Percentiles rank a stretch among this genome's conserved stretches.
These are phyloP conservation scores for Scutellaria minor DNA, from an alignment of 257 asterid species.

Conservation along the genomic window DNA sequence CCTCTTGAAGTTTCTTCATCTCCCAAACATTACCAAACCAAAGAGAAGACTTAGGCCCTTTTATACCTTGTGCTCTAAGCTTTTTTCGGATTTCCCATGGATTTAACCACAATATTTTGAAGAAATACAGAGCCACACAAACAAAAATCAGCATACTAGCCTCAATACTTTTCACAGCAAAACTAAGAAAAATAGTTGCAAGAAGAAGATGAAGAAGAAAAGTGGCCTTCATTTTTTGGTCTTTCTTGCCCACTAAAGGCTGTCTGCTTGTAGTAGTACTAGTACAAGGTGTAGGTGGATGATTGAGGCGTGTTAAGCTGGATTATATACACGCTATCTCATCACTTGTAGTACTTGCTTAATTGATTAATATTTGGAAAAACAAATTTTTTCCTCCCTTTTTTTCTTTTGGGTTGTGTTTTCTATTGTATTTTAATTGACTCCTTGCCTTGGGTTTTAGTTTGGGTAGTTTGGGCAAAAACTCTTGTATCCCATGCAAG, in stretches of 20 bases:
- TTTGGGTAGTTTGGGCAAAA: no score
- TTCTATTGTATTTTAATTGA: no score
- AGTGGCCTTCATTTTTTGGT: slow-evolving; percentile 47
- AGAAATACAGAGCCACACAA: slow-evolving; percentile 35
- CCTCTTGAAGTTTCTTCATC: slow-evolving; percentile 74
- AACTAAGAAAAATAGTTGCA: slow-evolving; percentile 10
- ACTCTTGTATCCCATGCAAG: no score
- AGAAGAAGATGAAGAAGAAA: slow-evolving; percentile 25
- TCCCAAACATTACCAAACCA: slow-evolving; percentile 66
- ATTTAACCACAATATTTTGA: slow-evolving; percentile 46
- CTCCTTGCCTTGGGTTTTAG: no score
- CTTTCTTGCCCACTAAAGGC: neutral
- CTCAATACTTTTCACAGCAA: slow-evolving; percentile 1
- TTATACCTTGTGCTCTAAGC: slow-evolving; percentile 69
- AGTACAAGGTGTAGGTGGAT: no score
- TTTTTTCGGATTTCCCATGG: slow-evolving; percentile 50
- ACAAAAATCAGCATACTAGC: neutral
- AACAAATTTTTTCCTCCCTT: no score
- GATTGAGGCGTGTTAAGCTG: no score
- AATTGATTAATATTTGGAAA: no score
- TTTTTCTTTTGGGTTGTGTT: no score
- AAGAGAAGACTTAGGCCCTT: slow-evolving; percentile 71
- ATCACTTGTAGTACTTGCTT: no score
- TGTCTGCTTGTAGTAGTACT: no score
- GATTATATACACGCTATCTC: no score